phyloP scores from a whole-genome alignment of 352 stramenopile genomes.

The Pythium aphanidermatum region DNA sequence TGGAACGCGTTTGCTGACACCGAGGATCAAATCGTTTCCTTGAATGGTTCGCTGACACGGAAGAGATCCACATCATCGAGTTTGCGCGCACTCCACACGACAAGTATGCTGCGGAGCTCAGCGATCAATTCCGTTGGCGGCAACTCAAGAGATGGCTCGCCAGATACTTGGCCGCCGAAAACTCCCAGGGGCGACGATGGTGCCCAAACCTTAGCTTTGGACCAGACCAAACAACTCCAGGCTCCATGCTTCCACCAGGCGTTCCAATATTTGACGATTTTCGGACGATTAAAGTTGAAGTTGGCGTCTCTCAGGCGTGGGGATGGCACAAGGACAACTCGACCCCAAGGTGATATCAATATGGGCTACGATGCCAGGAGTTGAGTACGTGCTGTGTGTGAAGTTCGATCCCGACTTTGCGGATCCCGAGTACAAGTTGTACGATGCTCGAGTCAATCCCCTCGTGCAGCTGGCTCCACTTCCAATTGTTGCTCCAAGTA shows the following conservation, averaged over 20 bases:
- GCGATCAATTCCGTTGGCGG: background rate
- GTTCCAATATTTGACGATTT: slow-evolving; percentile 31
- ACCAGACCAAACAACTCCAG: slow-evolving; percentile 20
- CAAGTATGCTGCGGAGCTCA: slow-evolving; percentile 11
- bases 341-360: slow-evolving; percentile 30
- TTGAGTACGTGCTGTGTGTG: slow-evolving; percentile 36
- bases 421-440: slow-evolving; percentile 37
- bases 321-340: slow-evolving; percentile 31
- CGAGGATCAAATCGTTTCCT: slow-evolving; percentile 24
- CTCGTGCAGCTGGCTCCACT: slow-evolving; percentile 24
- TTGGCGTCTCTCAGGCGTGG: slow-evolving; percentile 30
- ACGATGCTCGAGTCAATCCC: slow-evolving; percentile 27
- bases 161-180: slow-evolving; percentile 11
- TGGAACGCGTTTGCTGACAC: slow-evolving; percentile 32
- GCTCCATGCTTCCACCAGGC: slow-evolving; percentile 26
- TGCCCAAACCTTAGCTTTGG: slow-evolving; percentile 28
- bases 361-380: slow-evolving; percentile 29
- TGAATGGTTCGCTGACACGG: slow-evolving; percentile 29
- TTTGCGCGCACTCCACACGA: slow-evolving; percentile 23
- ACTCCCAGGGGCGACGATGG: slow-evolving; percentile 24
- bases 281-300: slow-evolving; percentile 30
- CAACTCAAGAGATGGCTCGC: slow-evolving; percentile 13
- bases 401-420: slow-evolving; percentile 29
- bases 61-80: slow-evolving; percentile 35
- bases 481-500: slow-evolving; percentile 29